phyloP scores from a whole-genome alignment of 1,284 basidiomycete species.

The Ustilago curta region DNA sequence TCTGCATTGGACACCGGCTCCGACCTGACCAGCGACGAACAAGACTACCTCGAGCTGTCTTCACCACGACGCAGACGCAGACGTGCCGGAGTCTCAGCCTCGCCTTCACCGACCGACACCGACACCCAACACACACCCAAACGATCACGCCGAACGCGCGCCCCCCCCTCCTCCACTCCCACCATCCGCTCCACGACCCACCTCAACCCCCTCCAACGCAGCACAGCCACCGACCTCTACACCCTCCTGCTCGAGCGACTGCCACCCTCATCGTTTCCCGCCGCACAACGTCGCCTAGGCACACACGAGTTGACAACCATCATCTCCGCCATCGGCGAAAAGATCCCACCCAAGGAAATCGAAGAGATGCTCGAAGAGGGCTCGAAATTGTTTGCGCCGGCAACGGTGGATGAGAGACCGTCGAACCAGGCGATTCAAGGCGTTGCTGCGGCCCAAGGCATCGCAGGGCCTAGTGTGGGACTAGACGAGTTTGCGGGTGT shows the following conservation, averaged over 20 bases:
- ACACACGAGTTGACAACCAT: conserved; percentile 17
- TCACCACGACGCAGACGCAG: conserved; percentile 5
- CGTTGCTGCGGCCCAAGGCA: conserved; percentile 31
- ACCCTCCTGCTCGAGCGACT: conserved; percentile 31
- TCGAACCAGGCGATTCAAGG: conserved; percentile 30
- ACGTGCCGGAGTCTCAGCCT: background rate
- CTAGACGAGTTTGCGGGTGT: conserved; percentile 49
- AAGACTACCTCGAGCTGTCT: conserved; percentile 11
- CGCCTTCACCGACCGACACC: conserved; percentile 4
- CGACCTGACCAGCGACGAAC: conserved; percentile 18
- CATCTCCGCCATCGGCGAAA: conserved; percentile 28
- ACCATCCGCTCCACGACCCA: conserved; percentile 25
- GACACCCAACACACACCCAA: conserved; percentile 7
- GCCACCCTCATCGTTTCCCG: conserved; percentile 12
- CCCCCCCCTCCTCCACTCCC: conserved; percentile 2
- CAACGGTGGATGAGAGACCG: conserved; percentile 13
- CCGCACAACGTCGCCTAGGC: conserved; percentile 26
- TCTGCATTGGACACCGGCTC: conserved; percentile 21
- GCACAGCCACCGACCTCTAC: conserved; percentile 17
- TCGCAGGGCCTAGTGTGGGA: conserved; percentile 21
- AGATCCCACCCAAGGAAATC: conserved; percentile 41
- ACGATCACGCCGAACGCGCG: conserved; percentile 13
- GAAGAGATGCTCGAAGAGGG: conserved; percentile 52
- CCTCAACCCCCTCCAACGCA: conserved; percentile 38
- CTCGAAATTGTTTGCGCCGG: conserved; percentile 46